Base-by-base conservation (phyloP, 2,329 filamentous ascomycete genomes). In the Penicillium sp. region DNA sequence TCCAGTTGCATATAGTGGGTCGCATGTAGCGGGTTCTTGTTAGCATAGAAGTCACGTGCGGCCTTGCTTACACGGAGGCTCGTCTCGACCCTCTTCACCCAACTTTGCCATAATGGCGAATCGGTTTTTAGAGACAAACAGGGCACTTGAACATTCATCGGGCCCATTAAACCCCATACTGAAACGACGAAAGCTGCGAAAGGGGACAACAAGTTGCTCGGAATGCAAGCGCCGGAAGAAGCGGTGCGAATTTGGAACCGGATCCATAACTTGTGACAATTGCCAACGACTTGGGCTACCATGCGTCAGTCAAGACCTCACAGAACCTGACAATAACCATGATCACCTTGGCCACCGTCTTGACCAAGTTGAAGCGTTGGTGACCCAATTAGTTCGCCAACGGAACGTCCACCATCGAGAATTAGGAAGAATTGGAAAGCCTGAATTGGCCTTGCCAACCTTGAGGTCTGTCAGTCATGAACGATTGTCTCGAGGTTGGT, bases 191-290 rank as follows among this genome's bases (percentile, higher is more conserved):
- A 82, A 77, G 57, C 25, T 83, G 23, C 79, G 82, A 23, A 85
- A 84, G 53, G 83, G 83, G n/a, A 85, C 83, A 0, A 75, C 71
- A 27, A 84, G 81, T 55, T 85, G 83, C 67, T 85, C 83, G 82
- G 82, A 85, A 62, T 86, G 83, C 75, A 83, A 83, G 68, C 77
- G 80, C 50, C 77, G 82, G 25, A 86, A 86, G 70, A 75, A 80
- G 5, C 73, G 77, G 2, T 86, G 83, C 64, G 77, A 75, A 16
- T 80, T 82, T 57, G 67, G 71, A 11, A 65, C 72, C 3, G 65
- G 74, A 4, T 62, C 70, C 3, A 75, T 69, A 3, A 62, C 77
- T 2, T 85, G 83, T 56, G 68, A 77, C 29, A 76, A 74, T 2
- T 86, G 83, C 60, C 68, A 72, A 21, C 67, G 77, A 7, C 77